Evolutionary conservation across 2,329 filamentous ascomycete species (phyloP), one percentile per base, ranked within the genome.

Genomic region (Colletotrichum lini): DNA sequence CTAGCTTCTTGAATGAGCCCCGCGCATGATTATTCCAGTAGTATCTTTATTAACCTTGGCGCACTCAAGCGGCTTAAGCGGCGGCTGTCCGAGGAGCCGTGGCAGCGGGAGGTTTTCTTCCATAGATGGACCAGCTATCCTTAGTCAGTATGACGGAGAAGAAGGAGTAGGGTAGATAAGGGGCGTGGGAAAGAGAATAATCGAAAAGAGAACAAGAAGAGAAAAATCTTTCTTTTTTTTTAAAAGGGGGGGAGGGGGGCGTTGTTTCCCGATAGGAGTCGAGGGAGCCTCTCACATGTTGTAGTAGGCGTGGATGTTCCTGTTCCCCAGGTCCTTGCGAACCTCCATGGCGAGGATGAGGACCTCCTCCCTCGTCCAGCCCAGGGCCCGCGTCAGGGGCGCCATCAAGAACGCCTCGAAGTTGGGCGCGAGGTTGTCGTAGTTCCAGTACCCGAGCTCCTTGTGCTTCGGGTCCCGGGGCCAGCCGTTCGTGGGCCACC

Each of bases 71-170:
- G 26, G 26, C 26, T 30, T 5, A 30, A 7, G 26, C 26, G 26
- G 26, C 26, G 26, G 26, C 26, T 30, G 26, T 30, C 26, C 1
- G 26, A 30, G 26, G 6, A 30, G 26, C 26, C 26, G 26, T 30
- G 26, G 26, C 26, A 30, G 26, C 52, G 52, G 26, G 16, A 54
- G 52, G 52, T 26, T 38, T 54, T 15, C 49, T 52, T 52, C 49
- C 49, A 52, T 52, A 52, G n/a, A 52, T 52, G 9, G 49, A 52
- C 49, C 49, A 52, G 49, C 49, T 52, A 52, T n/a, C 1, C 15
- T 6, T 12, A 15, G 9, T 52, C 3, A 52, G 49, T 23, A 52
- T 30, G 26, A 23, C 7, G 4, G 49, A n/a, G 49, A 52, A 10
- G 13, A 54, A 54, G 30, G 6, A 54, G 35, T 26, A 30, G 26